Evolutionary conservation across 257 asterid genomes (phyloP).

Genomic region (Solanum sitiens): DNA sequence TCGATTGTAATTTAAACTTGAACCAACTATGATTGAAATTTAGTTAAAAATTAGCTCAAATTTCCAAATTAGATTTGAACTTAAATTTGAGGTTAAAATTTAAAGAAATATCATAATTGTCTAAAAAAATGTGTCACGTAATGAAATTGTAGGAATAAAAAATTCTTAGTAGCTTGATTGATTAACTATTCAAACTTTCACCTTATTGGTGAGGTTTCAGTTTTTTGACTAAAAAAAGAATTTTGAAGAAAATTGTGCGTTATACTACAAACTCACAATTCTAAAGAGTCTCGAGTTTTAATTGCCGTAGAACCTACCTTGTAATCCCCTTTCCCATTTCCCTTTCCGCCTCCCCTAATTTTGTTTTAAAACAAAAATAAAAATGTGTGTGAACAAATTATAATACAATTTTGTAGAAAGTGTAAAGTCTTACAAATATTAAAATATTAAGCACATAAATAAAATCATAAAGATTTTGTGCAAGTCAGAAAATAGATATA

Average conservation of each 20-base stretch:
- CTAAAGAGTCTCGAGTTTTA: neutral
- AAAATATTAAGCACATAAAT: neutral
- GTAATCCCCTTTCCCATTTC: neutral
- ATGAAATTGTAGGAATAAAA: too few species aligned
- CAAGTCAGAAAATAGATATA: neutral
- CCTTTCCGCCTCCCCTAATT: neutral
- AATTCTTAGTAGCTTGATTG: too few species aligned
- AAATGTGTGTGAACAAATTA: neutral
- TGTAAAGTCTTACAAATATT: neutral
- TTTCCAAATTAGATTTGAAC: too few species aligned
- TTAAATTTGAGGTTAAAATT: neutral
- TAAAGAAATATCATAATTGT: neutral
- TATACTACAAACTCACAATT: neutral
- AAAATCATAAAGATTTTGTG: neutral
- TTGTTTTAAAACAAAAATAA: neutral
- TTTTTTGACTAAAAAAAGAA: neutral
- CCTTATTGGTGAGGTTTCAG: fast-evolving
- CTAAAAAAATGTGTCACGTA: neutral
- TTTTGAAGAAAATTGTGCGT: neutral
- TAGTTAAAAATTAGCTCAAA: too few species aligned
- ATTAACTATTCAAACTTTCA: neutral
- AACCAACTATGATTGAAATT: neutral
- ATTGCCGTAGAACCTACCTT: neutral
- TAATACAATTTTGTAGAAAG: neutral
- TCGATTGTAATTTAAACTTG: too few species aligned